phyloP scores from a whole-genome alignment of 495 filamentous ascomycete species.

The Xylaria longipes region DNA sequence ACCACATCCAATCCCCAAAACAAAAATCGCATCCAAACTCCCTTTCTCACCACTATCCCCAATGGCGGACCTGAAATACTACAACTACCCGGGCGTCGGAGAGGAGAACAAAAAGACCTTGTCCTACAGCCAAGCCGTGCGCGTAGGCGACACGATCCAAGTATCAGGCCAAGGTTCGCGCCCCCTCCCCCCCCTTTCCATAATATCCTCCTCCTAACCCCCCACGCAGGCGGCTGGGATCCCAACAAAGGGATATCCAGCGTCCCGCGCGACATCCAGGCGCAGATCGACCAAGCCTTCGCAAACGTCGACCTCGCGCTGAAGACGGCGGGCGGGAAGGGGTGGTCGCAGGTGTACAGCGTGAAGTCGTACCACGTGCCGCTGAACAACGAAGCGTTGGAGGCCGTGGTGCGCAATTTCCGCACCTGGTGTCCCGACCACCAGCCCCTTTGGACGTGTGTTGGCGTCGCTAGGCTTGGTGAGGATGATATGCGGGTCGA shows the following conservation, averaged over 20 bases:
- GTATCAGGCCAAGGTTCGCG: conserved; percentile 59
- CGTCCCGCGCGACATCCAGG: conserved; percentile 23
- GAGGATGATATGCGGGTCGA: conserved; percentile 60
- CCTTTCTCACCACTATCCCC: not conserved
- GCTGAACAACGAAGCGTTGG: conserved; percentile 46
- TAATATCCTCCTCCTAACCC: not conserved
- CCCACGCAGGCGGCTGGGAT: conserved; percentile 57
- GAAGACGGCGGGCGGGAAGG: conserved; percentile 59
- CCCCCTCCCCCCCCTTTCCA: not conserved
- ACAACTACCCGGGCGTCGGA: conserved; percentile 52
- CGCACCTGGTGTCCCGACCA: conserved; percentile 58
- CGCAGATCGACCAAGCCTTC: conserved; percentile 62
- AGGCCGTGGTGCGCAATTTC: conserved; percentile 53
- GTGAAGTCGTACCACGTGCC: conserved; percentile 56
- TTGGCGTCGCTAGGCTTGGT: conserved; percentile 53
- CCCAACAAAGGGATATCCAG: conserved; percentile 3
- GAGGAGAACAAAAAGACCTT: conserved; percentile 43
- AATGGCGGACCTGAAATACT: conserved; percentile 37
- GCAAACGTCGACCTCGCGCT: conserved; percentile 57
- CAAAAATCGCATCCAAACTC: no score
- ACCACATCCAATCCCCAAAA: not conserved
- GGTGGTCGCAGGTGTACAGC: conserved; percentile 63
- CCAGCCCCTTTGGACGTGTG: conserved; percentile 56
- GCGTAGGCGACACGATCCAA: conserved; percentile 60
- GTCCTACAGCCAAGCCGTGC: conserved; percentile 61